phyloP scores from a whole-genome alignment of 306 rosid species.

The Cicer bijugum region DNA sequence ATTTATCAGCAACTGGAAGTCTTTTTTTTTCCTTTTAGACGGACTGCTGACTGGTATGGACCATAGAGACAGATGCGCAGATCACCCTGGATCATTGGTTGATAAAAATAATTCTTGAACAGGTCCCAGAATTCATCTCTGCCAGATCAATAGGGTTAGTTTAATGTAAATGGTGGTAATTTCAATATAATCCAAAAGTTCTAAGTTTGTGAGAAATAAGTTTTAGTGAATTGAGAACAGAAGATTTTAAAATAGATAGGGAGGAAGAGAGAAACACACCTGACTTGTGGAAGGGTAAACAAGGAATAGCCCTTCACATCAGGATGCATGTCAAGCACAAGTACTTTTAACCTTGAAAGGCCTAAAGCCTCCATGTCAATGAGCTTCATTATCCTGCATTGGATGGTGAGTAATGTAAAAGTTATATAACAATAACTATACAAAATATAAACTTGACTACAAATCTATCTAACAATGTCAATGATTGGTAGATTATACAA shows the following conservation, averaged over 20 bases:
- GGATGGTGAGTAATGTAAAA: not conserved
- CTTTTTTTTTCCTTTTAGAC: slow-evolving; percentile 50
- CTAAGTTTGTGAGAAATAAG: not conserved
- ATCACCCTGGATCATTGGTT: slow-evolving; percentile 57
- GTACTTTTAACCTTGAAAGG: slow-evolving; percentile 73
- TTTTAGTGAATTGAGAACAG: not conserved
- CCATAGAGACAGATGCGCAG: slow-evolving; percentile 74
- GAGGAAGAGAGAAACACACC: slow-evolving; percentile 51
- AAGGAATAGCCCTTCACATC: slow-evolving; percentile 91
- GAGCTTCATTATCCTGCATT: slow-evolving; percentile 81
- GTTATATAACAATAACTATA: not conserved
- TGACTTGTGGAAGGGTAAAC: slow-evolving; percentile 94
- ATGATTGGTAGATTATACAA: not conserved
- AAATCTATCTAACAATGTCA: slow-evolving; percentile 12
- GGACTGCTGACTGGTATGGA: slow-evolving; percentile 46
- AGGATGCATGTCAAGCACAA: slow-evolving; percentile 72
- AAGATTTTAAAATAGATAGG: not conserved
- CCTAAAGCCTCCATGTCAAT: slow-evolving; percentile 82
- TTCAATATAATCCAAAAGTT: slow-evolving; percentile 13
- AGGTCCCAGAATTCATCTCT: slow-evolving; percentile 94
- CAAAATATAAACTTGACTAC: not conserved
- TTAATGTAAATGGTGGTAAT: not conserved
- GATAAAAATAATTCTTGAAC: slow-evolving; percentile 75
- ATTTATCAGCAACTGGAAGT: slow-evolving; percentile 26
- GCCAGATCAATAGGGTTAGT: slow-evolving; percentile 41